These are phyloP conservation scores for Xylaria sp. DNA, from an alignment of 2,329 filamentous ascomycete genomes.

Conservation along the genomic window DNA sequence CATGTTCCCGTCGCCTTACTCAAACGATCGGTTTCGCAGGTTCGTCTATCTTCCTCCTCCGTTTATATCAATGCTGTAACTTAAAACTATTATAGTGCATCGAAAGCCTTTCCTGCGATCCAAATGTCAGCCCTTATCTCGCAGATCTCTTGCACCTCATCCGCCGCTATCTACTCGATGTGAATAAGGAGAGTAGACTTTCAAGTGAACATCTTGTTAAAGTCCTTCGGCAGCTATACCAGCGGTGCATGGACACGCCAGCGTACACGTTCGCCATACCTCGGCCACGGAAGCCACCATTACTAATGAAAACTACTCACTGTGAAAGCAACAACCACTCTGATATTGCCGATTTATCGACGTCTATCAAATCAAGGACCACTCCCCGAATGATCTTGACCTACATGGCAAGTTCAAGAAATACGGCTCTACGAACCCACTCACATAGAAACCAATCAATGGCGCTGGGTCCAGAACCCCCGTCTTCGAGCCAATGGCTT, in stretches of 20 bases:
- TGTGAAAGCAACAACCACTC: not conserved
- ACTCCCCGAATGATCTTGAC: not conserved
- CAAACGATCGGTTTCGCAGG: not conserved
- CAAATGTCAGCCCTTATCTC: not conserved
- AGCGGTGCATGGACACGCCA: not conserved
- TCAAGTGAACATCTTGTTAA: not conserved
- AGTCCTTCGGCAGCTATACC: not conserved
- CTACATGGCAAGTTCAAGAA: not conserved
- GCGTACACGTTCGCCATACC: constrained; percentile 13
- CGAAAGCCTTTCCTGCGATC: not conserved
- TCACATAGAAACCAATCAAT: not conserved
- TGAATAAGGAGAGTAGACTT: constrained; percentile 1
- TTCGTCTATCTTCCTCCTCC: not conserved
- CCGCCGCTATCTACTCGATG: not conserved
- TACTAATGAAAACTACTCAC: not conserved
- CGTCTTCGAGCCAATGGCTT: not conserved
- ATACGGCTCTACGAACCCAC: not conserved
- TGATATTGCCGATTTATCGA: not conserved
- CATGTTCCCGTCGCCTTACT: not conserved
- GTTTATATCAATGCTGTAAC: not conserved
- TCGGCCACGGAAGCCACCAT: constrained; percentile 29
- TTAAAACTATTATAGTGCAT: not conserved
- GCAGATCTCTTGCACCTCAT: not conserved
- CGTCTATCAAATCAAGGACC: not conserved
- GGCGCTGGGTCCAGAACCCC: not conserved